A percentile compares a stretch with the other conserved stretches of the same genome.
Conservation (phyloP, 2,329 filamentous ascomycete species). For the Botrytis aclada region DNA sequence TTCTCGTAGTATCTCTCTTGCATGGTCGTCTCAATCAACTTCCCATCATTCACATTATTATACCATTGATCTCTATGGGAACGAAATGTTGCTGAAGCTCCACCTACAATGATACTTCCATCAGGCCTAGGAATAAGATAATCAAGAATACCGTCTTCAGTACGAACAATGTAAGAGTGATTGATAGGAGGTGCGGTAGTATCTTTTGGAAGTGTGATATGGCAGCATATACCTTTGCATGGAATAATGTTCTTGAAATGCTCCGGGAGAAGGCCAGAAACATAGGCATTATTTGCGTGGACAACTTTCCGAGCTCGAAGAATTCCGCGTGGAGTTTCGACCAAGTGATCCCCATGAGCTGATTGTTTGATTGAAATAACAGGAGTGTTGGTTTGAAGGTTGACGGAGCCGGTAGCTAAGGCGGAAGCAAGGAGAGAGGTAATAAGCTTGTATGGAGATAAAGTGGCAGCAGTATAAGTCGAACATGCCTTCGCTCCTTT, state of each 20-base stretch:
- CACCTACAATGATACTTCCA: conserved; percentile 40
- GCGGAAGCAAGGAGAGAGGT: conserved; percentile 49
- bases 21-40: conserved; percentile 40
- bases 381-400: conserved; percentile 52
- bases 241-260: conserved; percentile 54
- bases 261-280: conserved; percentile 56
- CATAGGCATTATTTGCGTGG: conserved; percentile 67
- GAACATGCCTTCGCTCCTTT: conserved; percentile 28
- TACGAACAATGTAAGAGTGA: conserved; percentile 24
- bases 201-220: conserved; percentile 32
- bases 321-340: conserved; percentile 53
- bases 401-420: conserved; percentile 44
- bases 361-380: conserved; percentile 35
- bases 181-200: conserved; percentile 21
- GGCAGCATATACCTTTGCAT: conserved; percentile 47
- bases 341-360: conserved; percentile 40
- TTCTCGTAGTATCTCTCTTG: conserved; percentile 43
- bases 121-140: conserved; percentile 36
- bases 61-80: conserved; percentile 42
- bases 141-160: conserved; percentile 16
- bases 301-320: conserved; percentile 54
- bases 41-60: conserved; percentile 46
- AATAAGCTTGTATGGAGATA: conserved; percentile 62
- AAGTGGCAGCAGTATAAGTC: conserved; percentile 25
- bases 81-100: conserved; percentile 40